Percentiles rank a stretch among this genome's conserved stretches.
Conservation (phyloP, 169 alveolate genomes). For the Babesia sp. region DNA sequence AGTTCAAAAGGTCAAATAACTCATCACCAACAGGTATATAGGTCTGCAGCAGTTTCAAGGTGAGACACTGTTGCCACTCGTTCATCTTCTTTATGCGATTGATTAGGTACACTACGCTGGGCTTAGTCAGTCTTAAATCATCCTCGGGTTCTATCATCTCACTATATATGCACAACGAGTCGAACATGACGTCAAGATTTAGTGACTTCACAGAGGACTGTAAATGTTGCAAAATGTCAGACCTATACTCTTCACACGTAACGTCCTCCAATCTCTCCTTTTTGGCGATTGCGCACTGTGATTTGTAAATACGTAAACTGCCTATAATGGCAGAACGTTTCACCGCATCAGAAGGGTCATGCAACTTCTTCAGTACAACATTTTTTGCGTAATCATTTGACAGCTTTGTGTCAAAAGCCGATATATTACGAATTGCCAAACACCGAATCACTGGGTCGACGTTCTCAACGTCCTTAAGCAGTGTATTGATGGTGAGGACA, state of each 20-base stretch:
- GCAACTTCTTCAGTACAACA: slow-evolving; percentile 40
- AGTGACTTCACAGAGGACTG: slow-evolving; percentile 44
- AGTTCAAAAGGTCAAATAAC: slow-evolving; percentile 94
- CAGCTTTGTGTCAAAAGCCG: slow-evolving; percentile 88
- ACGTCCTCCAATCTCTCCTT: slow-evolving; percentile 6
- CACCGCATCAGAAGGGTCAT: slow-evolving; percentile 62
- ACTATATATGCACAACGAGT: slow-evolving; percentile 49
- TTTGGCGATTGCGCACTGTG: slow-evolving; percentile 32
- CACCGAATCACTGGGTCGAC: slow-evolving; percentile 97
- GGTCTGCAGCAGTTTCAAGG: slow-evolving; percentile 88
- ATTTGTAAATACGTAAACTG: slow-evolving; percentile 38
- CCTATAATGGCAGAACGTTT: slow-evolving; percentile 66
- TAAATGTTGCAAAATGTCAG: slow-evolving; percentile 28
- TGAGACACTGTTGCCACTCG: slow-evolving; percentile 96
- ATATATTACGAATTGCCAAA: slow-evolving; percentile 94
- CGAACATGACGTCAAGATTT: slow-evolving; percentile 58
- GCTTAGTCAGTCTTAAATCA: slow-evolving; percentile 21
- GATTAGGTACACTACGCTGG: slow-evolving; percentile 42
- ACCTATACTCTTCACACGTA: slow-evolving; percentile 6
- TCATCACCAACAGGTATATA: slow-evolving; percentile 92
- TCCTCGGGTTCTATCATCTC: slow-evolving; percentile 43
- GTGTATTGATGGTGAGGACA: slow-evolving; percentile 96
- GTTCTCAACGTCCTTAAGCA: slow-evolving; percentile 93
- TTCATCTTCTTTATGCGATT: slow-evolving; percentile 76
- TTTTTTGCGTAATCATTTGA: slow-evolving; percentile 55